These are phyloP conservation scores for Coleophoma eucalyptorum DNA, from an alignment of 2,329 filamentous ascomycete genomes.

Conservation along the genomic window DNA sequence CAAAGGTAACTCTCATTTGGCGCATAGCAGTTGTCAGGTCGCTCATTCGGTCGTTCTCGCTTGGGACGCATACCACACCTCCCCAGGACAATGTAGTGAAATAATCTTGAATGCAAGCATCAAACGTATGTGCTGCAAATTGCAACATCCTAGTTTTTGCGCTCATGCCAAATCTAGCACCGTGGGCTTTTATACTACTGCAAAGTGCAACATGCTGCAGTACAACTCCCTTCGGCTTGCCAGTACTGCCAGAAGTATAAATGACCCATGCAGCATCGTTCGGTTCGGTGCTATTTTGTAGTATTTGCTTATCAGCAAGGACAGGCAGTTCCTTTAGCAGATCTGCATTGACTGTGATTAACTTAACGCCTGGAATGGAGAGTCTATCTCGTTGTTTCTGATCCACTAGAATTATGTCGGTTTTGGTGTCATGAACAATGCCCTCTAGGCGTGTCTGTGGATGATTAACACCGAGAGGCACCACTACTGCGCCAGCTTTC, in stretches of 20 bases:
- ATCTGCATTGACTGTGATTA: background rate
- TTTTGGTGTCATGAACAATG: background rate
- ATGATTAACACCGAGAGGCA: background rate
- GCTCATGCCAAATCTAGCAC: conserved; percentile 1
- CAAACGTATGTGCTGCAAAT: conserved; percentile 1
- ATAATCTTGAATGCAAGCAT: background rate
- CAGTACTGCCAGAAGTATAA: conserved; percentile 1
- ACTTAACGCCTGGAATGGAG: background rate
- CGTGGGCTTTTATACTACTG: conserved; percentile 2
- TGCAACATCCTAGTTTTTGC: conserved; percentile 1
- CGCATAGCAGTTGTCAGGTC: conserved; percentile 1
- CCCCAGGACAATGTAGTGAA: conserved; percentile 1
- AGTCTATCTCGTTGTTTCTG: background rate
- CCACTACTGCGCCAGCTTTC: background rate
- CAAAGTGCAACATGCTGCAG: conserved; percentile 1
- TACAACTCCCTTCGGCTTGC: conserved; percentile 1
- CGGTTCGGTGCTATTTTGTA: background rate
- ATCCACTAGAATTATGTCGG: conserved; percentile 1
- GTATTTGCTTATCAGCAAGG: conserved; percentile 1
- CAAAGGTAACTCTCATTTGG: conserved; percentile 1
- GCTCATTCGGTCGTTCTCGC: conserved; percentile 1
- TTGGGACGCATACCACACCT: background rate
- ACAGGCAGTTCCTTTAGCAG: background rate
- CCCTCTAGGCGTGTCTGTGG: background rate
- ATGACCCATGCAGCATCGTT: background rate